These are phyloP conservation scores for Ceratobasidium theobromae DNA, from an alignment of 1,284 basidiomycete species.

Conservation along the genomic window DNA sequence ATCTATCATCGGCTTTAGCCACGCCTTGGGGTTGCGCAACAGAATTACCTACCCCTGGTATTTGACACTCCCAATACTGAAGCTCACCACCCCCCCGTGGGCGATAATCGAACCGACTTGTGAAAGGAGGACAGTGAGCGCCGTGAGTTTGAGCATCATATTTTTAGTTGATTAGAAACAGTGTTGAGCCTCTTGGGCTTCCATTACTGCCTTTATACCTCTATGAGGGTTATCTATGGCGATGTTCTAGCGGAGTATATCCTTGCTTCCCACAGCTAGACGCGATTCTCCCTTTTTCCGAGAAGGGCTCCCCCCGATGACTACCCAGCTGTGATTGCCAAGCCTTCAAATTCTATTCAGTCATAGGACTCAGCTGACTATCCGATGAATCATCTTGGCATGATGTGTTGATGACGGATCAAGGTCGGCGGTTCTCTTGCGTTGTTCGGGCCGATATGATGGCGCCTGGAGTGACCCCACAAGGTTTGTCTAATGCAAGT, in stretches of 20 bases:
- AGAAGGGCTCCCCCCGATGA: background rate
- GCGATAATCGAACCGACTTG: background rate
- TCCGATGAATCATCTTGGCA: no score
- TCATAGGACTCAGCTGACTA: no score
- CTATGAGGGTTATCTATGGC: background rate
- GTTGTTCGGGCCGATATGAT: no score
- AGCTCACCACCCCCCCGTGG: constrained; percentile 10
- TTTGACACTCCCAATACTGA: constrained; percentile 3
- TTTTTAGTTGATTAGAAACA: background rate
- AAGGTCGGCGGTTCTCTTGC: no score
- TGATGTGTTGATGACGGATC: no score
- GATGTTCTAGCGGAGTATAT: background rate
- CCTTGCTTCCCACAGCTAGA: background rate
- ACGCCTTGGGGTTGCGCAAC: background rate
- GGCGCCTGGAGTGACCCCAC: no score
- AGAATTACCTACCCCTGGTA: constrained; percentile 6
- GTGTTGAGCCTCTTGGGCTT: background rate
- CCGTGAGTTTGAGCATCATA: constrained; percentile 1
- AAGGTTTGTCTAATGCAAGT: no score
- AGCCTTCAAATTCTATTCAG: no score
- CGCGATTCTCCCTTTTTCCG: background rate
- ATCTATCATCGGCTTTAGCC: background rate
- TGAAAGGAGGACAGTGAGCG: constrained; percentile 1
- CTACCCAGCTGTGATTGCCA: background rate
- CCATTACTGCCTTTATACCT: background rate